phyloP scores from a whole-genome alignment of 108 stramenopile species.

The Pseudonitzschia multiseries region DNA sequence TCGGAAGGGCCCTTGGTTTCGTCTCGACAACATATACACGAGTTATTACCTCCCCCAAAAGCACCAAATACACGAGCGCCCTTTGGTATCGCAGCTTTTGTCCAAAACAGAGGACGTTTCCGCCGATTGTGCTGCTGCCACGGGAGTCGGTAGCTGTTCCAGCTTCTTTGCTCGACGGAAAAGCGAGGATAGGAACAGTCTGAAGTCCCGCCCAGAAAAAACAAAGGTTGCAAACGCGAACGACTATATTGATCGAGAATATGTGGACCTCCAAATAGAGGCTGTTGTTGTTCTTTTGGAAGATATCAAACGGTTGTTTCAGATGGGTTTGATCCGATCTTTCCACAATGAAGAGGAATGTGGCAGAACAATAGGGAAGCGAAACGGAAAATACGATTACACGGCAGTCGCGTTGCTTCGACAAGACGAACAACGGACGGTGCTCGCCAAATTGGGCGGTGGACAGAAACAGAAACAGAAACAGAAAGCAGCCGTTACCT shows the following conservation, averaged over 20 bases:
- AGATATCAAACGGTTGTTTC: conserved; percentile 50
- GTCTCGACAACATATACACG: conserved; percentile 62
- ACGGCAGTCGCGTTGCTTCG: conserved; percentile 36
- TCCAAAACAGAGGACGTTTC: background rate
- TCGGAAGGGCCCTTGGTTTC: conserved; percentile 81
- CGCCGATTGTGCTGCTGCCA: background rate
- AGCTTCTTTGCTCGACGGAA: conserved; percentile 25
- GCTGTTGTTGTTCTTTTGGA: conserved; percentile 30
- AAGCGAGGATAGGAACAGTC: background rate
- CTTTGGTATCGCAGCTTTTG: background rate
- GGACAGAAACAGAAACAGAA: conserved; percentile 24
- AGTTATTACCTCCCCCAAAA: conserved; percentile 64
- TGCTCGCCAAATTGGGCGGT: conserved; percentile 64
- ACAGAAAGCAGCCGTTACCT: background rate
- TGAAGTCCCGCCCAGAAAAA: background rate
- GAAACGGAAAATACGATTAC: conserved; percentile 24
- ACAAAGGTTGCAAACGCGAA: conserved; percentile 7
- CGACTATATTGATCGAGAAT: conserved; percentile 26
- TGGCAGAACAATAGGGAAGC: conserved; percentile 61
- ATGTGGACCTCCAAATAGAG: conserved; percentile 30
- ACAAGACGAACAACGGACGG: conserved; percentile 52
- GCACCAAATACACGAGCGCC: background rate
- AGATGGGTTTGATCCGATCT: conserved; percentile 68
- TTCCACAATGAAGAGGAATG: conserved; percentile 82
- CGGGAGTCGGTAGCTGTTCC: conserved; percentile 2